Base-by-base conservation (phyloP, 2,329 filamentous ascomycete species). In the Fusarium neocosmosporiellum region DNA sequence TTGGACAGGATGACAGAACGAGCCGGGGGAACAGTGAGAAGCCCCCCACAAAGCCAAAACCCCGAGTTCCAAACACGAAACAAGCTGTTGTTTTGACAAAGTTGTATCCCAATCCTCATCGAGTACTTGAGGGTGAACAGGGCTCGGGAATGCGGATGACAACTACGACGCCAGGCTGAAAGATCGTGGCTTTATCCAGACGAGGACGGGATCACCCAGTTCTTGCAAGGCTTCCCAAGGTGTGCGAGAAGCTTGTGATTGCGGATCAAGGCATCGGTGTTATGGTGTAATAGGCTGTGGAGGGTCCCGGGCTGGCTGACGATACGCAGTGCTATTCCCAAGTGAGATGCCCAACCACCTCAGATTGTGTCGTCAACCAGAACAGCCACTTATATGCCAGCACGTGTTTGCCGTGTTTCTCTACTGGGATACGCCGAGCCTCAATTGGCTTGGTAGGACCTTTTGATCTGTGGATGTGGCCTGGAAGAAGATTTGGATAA, bases 311-410 rank as follows among this genome's bases (percentile, higher is more conserved):
- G 0, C 63, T 85, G 1, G 73, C 67, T 1, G 74, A 83, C 2
- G 67, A 78, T 34, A 87, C 85, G 0, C 68, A 87, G 82, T 87
- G 4, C 70, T 87, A 5, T 86, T 88, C 63, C 70, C 84, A 5
- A 86, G 84, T 66, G 85, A 88, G 63, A 87, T 87, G 41, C 85
- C 48, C 48, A 53, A 33, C 48, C 86, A 0, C 80, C 85, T 1
- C 41, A 27, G 4, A 27, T 46, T 85, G 85, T 0, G 87, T 88
- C 67, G 72, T 87, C 67, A 87, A 88, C 74, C 86, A 87, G 72
- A 87, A 85, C 1, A 87, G 85, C 0, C 77, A 88, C 0, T 88
- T 84, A 70, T 85, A 87, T 59, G 83, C 86, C 0, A 85, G 86
- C 18, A 78, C 86, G 0, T 77, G 81, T 11, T 75, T 87, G 2